These are phyloP conservation scores for Cercospora sp. DNA, from an alignment of 2,329 filamentous ascomycete genomes.

Conservation along the genomic window DNA sequence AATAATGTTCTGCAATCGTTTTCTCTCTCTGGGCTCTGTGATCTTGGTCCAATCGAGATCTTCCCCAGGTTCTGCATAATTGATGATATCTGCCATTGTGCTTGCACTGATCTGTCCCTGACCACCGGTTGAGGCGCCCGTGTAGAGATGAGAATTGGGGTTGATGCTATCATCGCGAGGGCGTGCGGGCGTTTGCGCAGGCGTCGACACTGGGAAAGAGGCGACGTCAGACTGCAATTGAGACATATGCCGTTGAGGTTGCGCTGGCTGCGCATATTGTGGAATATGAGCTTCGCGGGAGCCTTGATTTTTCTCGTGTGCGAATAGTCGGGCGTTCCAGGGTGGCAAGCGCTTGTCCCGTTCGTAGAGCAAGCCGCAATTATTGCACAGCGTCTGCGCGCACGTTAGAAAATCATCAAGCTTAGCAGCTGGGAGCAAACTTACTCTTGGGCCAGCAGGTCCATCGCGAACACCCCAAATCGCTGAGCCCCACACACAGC, in stretches of 20 bases:
- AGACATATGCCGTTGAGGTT: constrained; percentile 27
- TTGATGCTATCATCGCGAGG: constrained; percentile 25
- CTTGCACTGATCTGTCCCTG: constrained; percentile 38
- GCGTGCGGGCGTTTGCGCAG: constrained; percentile 16
- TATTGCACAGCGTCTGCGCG: constrained; percentile 78
- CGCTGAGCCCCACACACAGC: constrained; percentile 79
- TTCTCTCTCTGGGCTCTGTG: constrained; percentile 40
- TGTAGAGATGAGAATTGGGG: constrained; percentile 38
- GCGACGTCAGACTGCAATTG: constrained; percentile 37
- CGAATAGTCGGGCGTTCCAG: constrained; percentile 71
- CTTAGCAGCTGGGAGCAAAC: constrained; percentile 36
- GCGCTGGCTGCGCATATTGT: constrained; percentile 21
- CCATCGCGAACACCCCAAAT: constrained; percentile 96
- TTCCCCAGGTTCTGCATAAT: constrained; percentile 43
- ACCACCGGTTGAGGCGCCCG: constrained; percentile 36
- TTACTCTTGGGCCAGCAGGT: constrained; percentile 68
- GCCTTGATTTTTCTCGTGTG: constrained; percentile 44
- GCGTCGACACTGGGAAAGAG: constrained; percentile 31
- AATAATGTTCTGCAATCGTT: constrained; percentile 43
- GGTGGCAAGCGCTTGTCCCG: constrained; percentile 79
- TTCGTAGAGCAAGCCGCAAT: constrained; percentile 87
- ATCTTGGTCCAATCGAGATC: constrained; percentile 44
- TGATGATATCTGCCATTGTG: constrained; percentile 40
- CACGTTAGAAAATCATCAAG: constrained; percentile 14
- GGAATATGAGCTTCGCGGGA: constrained; percentile 32